These are phyloP conservation scores for Plectosphaerella sp. DNA, from an alignment of 2,329 filamentous ascomycete species.

Conservation along the genomic window DNA sequence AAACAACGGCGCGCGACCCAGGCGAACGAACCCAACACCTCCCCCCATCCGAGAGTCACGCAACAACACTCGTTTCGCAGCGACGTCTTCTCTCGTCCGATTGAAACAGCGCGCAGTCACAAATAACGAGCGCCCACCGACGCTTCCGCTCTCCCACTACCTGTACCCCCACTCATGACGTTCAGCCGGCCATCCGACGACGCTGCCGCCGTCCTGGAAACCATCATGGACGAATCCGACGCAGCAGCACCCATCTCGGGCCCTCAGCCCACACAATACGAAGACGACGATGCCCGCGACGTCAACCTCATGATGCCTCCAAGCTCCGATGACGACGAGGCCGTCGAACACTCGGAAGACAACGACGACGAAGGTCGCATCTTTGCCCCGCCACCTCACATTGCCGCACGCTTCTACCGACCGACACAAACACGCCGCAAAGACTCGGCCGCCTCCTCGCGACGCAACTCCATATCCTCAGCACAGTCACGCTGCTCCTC, in stretches of 20 bases:
- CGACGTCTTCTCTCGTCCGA: too few species aligned
- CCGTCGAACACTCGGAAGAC: slow-evolving; percentile 23
- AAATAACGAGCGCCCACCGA: neutral
- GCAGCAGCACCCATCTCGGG: slow-evolving; percentile 21
- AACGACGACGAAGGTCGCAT: slow-evolving; percentile 20
- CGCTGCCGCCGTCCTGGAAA: neutral
- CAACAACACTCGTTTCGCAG: too few species aligned
- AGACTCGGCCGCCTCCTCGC: slow-evolving; percentile 72
- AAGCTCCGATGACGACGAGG: slow-evolving; percentile 24
- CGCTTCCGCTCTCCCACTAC: too few species aligned
- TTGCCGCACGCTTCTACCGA: slow-evolving; percentile 74
- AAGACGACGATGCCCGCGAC: slow-evolving; percentile 28
- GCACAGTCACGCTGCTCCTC: slow-evolving; percentile 65
- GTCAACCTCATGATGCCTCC: slow-evolving; percentile 34
- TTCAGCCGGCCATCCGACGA: neutral
- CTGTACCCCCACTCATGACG: neutral
- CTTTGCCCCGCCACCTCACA: slow-evolving; percentile 66
- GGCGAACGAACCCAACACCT: too few species aligned
- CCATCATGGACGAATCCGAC: slow-evolving; percentile 25
- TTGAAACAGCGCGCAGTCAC: too few species aligned
- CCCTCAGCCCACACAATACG: slow-evolving; percentile 1
- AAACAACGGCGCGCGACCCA: too few species aligned
- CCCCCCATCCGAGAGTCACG: too few species aligned
- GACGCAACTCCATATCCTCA: slow-evolving; percentile 75
- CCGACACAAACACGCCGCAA: slow-evolving; percentile 63